Base-by-base conservation (phyloP, 2,329 filamentous ascomycete species). In the Diaporthe ampelina region DNA sequence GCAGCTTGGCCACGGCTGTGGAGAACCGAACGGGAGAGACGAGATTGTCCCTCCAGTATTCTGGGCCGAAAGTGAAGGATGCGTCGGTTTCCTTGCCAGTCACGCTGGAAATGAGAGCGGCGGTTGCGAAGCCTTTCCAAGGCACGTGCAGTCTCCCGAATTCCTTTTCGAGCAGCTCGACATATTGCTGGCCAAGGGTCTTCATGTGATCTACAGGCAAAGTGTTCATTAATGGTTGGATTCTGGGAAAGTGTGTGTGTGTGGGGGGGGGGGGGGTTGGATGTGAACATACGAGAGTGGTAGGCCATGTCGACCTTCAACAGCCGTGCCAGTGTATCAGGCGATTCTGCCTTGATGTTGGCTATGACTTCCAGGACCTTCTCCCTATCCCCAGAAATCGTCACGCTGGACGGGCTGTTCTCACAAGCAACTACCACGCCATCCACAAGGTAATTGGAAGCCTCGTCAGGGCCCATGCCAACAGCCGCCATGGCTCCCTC, bases 401-500 rank as follows among this genome's bases (percentile, higher is more conserved):
- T 76, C 0, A n/a, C n/a, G 48, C 65, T 72, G 9, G 17, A 21
- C 1, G 54, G 40, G 43, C 52, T 63, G 26, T 76, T 76, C 29
- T 76, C 73, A n/a, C 71, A 74, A 15, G 73, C 75, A 10, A 76
- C 67, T 7, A 63, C 45, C 13, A 67, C 56, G 6, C 73, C 75
- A 21, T n/a, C n/a, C 5, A 52, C 54, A 35, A 75, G 52, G 24
- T 37, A 61, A 24, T 4, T 11, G 4, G 35, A 11, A 13, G 43
- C 50, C 37, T 40, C 37, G 10, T 65, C 11, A 1, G 21, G 59
- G 19, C 59, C 65, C 2, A 78, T 52, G 2, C 76, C 77, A 2
- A 77, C 76, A 3, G 77, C 76, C 8, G 77, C 50, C 77, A 78
- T 78, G 4, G 61, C 65, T 1, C 77, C 77, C 19, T 29, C 65